phyloP scores from a whole-genome alignment of 257 asterid genomes.

The Nemophila menziesii region DNA sequence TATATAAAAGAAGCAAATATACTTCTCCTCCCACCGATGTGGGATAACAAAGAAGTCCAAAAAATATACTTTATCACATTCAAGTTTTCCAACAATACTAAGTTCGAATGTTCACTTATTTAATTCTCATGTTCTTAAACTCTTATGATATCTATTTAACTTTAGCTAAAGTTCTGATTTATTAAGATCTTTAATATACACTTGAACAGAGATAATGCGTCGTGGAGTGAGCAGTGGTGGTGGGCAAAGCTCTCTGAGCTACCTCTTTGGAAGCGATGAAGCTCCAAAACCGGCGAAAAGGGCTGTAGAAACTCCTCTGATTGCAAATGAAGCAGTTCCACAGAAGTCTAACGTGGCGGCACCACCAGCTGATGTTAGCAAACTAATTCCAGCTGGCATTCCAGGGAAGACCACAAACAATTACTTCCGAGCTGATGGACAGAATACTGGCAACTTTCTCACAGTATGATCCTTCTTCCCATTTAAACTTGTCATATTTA shows the following conservation, averaged over 20 bases:
- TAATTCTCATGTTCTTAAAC: too few relatives aligned
- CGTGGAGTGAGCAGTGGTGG: constrained; percentile 90
- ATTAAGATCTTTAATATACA: constrained; percentile 3
- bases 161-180: too few relatives aligned
- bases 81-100: too few relatives aligned
- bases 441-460: constrained; percentile 73
- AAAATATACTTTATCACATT: too few relatives aligned
- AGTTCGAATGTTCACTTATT: too few relatives aligned
- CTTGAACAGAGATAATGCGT: constrained; percentile 32
- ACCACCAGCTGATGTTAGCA: constrained; percentile 28
- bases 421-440: constrained; percentile 68
- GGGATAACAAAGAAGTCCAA: too few relatives aligned
- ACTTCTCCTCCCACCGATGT: too few relatives aligned
- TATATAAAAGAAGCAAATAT: too few relatives aligned
- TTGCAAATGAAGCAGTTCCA: constrained; percentile 19
- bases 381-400: constrained; percentile 64
- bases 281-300: constrained; percentile 41
- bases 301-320: constrained; percentile 29
- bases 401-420: constrained; percentile 48
- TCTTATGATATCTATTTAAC: too few relatives aligned
- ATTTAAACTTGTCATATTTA: neutral
- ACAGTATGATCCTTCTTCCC: constrained; percentile 31
- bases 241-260: constrained; percentile 83
- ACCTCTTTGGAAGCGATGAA: constrained; percentile 72
- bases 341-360: constrained; percentile 32